Base-by-base conservation (phyloP, 2,329 filamentous ascomycete genomes). In the Fusarium oligoseptatum region DNA sequence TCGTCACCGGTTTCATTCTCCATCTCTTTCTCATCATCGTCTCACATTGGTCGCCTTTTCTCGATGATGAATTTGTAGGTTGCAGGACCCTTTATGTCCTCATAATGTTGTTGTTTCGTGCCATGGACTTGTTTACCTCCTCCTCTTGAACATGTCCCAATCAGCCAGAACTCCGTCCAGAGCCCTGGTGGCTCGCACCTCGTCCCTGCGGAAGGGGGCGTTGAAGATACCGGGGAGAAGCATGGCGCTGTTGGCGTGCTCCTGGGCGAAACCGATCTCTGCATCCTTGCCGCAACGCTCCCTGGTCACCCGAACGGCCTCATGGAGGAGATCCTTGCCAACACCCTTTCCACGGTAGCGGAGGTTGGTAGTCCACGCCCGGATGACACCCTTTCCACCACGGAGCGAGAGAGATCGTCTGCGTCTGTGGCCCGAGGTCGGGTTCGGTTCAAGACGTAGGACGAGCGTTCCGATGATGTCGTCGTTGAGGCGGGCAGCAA, bases 291-390 rank as follows among this genome's bases (percentile, higher is more conserved):
- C 93, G 67, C 92, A 92, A 78, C 88, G 89, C 82, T 92, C 91
- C 76, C 89, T 89, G 69, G 93, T 92, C 64, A 92, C 81, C 66
- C 87, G 87, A 3, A 95, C 91, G 2, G 93, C 94, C 76, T 94
- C 92, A 75, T 92, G 89, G 57, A 98, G 85, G 77, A 98, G 83
- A 36, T 91, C 92, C 45, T 85, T 87, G 3, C 95, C 95, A 27
- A 97, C 86, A 0, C 95, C 94, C 72, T 90, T 90, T 36, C 89
- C 87, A 29, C 95, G 88, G 81, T 94, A 95, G 75, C 87, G 87
- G 60, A 91, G 83, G 79, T 88, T 88, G 2, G 95, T 94, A 2
- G 94, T 96, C 95, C 95, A 98, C 2, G 93, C 95, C 32, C 93
- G 90, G 67, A 98, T 92, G 57, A 95, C 85, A 10, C 92, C 93